Evolutionary conservation across 257 asterid genomes (phyloP).

Genomic region (Solanum etuberosum): DNA sequence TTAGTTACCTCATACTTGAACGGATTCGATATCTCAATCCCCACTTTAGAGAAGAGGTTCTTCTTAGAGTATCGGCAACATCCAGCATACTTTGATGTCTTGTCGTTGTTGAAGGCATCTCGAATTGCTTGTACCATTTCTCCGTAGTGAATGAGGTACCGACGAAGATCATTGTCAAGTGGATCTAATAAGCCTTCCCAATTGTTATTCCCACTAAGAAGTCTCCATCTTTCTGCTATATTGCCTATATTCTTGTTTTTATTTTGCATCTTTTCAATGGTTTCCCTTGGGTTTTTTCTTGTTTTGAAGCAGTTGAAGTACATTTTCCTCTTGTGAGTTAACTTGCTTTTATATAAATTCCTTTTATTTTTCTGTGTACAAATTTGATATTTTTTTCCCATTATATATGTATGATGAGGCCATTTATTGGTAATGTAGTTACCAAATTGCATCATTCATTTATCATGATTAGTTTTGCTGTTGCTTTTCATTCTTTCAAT

Average conservation of each 20-base stretch:
- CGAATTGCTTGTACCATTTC: neutral
- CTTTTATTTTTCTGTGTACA: neutral
- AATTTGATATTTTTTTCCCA: neutral
- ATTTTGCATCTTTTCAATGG: neutral
- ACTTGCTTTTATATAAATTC: neutral
- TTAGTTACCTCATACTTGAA: neutral
- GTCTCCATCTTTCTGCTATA: conserved; percentile 37
- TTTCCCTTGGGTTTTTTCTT: neutral
- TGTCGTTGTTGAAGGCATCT: neutral
- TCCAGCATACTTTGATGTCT: neutral
- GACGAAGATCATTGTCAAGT: neutral
- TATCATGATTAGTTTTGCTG: neutral
- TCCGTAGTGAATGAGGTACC: neutral
- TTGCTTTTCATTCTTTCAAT: neutral
- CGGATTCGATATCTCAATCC: neutral
- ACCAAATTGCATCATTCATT: neutral
- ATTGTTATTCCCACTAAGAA: conserved; percentile 23
- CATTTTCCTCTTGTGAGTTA: neutral
- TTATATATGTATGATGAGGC: neutral
- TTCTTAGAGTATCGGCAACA: neutral
- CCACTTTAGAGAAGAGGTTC: neutral
- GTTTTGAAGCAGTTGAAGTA: neutral
- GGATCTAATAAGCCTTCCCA: neutral
- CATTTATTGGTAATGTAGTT: neutral
- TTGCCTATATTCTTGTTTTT: neutral